phyloP scores from a whole-genome alignment of 805 yeast species.

The Zygotorulaspora chibaensis region DNA sequence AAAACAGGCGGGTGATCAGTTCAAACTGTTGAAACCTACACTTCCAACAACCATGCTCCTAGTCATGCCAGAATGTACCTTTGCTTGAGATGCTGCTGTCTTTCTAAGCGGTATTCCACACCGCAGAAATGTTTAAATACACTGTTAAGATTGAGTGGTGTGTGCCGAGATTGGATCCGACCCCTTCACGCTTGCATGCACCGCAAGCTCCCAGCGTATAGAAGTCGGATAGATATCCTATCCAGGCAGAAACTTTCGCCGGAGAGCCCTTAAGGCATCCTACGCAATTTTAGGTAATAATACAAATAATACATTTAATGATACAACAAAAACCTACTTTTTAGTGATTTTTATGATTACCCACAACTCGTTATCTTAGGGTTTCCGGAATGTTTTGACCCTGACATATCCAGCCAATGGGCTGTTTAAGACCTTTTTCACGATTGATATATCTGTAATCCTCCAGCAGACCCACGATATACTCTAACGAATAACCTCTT shows the following conservation, averaged over 20 bases:
- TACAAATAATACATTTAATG: background rate
- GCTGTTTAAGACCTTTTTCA: constrained; percentile 41
- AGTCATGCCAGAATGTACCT: no score
- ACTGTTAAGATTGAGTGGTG: no score
- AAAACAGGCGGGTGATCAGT: background rate
- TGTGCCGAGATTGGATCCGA: no score
- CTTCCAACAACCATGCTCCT: no score
- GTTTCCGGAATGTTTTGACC: constrained; percentile 36
- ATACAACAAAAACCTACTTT: background rate
- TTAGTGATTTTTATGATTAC: background rate
- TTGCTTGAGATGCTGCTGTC: no score
- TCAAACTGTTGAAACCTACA: no score
- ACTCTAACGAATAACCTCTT: constrained; percentile 42
- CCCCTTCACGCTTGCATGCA: no score
- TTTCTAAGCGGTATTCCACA: no score
- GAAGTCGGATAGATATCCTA: no score
- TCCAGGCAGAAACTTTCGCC: background rate
- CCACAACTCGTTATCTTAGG: constrained; percentile 9
- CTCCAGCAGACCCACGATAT: constrained; percentile 46
- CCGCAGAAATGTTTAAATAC: no score
- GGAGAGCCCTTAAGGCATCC: no score
- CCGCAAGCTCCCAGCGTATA: no score
- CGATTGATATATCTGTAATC: constrained; percentile 40
- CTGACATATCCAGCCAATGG: constrained; percentile 44
- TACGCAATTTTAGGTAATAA: background rate